Conservation (phyloP, 1,284 basidiomycete genomes). For the Neolentinus lepideus region DNA sequence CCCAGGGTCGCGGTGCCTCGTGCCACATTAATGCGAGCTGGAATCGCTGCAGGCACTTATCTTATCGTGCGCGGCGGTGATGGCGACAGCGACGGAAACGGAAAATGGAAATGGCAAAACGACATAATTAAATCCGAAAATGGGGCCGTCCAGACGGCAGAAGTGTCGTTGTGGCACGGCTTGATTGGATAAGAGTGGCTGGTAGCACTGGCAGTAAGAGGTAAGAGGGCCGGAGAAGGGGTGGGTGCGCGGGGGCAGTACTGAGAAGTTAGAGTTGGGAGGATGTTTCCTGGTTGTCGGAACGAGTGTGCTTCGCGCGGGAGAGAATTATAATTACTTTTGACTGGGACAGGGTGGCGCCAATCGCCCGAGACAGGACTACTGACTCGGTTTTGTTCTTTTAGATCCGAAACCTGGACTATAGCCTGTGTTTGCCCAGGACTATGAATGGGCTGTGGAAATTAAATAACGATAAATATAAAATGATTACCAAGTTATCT, state of each 20-base stretch:
- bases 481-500: slow-evolving; percentile 2
- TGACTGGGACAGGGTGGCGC: background rate
- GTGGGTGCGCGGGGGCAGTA: background rate
- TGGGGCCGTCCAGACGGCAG: background rate
- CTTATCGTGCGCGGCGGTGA: background rate
- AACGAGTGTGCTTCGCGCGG: background rate
- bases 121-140: background rate
- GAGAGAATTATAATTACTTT: background rate
- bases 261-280: background rate
- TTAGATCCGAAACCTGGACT: background rate
- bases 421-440: too few relatives aligned
- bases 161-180: background rate
- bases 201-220: too few relatives aligned
- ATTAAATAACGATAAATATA: background rate
- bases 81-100: background rate
- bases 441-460: too few relatives aligned
- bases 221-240: background rate
- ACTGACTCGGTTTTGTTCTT: background rate
- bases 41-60: background rate
- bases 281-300: background rate
- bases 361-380: background rate
- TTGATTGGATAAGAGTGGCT: background rate
- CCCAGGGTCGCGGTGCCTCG: too few relatives aligned
- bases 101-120: background rate
- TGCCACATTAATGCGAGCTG: too few relatives aligned